Evolutionary conservation across 805 yeast genomes (phyloP), one percentile per base, ranked within the genome.

Genomic region (Lipomyces lipofer): DNA sequence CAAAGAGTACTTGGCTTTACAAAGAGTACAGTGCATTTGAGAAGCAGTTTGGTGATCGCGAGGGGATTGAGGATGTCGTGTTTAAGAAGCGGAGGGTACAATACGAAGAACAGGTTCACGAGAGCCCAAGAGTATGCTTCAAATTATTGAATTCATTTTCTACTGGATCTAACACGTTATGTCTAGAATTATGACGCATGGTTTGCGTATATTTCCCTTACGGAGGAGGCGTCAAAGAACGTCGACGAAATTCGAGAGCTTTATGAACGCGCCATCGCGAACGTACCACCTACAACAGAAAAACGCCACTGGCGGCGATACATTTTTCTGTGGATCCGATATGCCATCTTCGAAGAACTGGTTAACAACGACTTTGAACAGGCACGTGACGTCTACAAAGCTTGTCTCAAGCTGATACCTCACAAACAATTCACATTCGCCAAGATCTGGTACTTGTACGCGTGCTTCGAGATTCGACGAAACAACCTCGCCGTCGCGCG

Each of bases 131-230:
- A 32, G n/a, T n/a, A n/a, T n/a, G n/a, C n/a, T n/a, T n/a, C n/a
- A n/a, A n/a, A n/a, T n/a, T n/a, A 15, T 38, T 10, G n/a, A 17
- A 10, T 38, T 38, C n/a, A 10, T 17, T 17, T 38, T 17, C 21
- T n/a, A 38, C 10, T 15, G 9, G 9, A n/a, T n/a, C 40, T n/a
- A n/a, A n/a, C n/a, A n/a, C 13, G 52, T 0, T n/a, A n/a, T n/a
- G n/a, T n/a, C n/a, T n/a, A n/a, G n/a, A 87, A 88, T 69, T 83
- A 81, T 67, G 94, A 86, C 63, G 71, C 82, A 0, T 91, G 98
- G 97, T 90, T 96, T 92, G 67, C 79, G 0, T 84, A 83, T 63
- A 55, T 88, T 1, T 74, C 78, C 10, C 65, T 88, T 22, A 63
- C 82, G 10, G 78, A 78, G 48, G 74, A 76, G 22, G 63, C 73